phyloP scores from a whole-genome alignment of 1,284 basidiomycete genomes.

The Rhodotorula sp. region DNA sequence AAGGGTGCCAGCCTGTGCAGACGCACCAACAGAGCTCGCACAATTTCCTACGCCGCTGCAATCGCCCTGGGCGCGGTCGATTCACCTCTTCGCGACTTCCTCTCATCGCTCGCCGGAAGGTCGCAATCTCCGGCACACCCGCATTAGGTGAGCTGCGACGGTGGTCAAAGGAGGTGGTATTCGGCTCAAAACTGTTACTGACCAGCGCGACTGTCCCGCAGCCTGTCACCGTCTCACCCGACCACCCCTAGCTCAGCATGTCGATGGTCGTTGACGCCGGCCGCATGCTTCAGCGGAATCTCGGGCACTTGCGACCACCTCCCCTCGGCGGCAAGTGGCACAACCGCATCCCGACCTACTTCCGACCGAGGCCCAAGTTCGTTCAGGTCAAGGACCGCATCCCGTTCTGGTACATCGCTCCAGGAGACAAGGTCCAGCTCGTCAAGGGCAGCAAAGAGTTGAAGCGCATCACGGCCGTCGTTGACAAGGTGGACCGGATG shows the following conservation, averaged over 20 bases:
- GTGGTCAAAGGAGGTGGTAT: no score
- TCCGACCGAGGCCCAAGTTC: slow-evolving; percentile 45
- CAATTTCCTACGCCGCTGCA: no score
- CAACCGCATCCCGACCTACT: slow-evolving; percentile 46
- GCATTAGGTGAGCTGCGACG: no score
- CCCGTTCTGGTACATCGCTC: slow-evolving; percentile 51
- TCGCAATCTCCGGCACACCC: no score
- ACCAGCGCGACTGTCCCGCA: no score
- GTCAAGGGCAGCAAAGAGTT: slow-evolving; percentile 47
- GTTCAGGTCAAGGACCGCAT: slow-evolving; percentile 51
- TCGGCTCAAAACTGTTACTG: no score
- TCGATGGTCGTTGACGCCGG: slow-evolving; percentile 21
- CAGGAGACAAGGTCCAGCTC: slow-evolving; percentile 49
- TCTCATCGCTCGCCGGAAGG: no score
- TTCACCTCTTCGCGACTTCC: no score
- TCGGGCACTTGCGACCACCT: slow-evolving; percentile 47
- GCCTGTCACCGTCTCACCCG: no score
- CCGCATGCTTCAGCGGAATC: slow-evolving; percentile 45
- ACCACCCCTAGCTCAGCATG: slow-evolving; percentile 10
- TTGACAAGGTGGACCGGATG: slow-evolving; percentile 49
- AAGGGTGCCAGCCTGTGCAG: no score
- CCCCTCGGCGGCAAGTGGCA: slow-evolving; percentile 46
- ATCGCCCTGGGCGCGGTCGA: no score
- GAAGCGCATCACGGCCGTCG: slow-evolving; percentile 44
- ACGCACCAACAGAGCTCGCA: no score